A percentile compares a stretch with the other conserved stretches of the same genome.
These are phyloP conservation scores for Alternaria metachromatica DNA, from an alignment of 2,329 filamentous ascomycete genomes.

Conservation along the genomic window DNA sequence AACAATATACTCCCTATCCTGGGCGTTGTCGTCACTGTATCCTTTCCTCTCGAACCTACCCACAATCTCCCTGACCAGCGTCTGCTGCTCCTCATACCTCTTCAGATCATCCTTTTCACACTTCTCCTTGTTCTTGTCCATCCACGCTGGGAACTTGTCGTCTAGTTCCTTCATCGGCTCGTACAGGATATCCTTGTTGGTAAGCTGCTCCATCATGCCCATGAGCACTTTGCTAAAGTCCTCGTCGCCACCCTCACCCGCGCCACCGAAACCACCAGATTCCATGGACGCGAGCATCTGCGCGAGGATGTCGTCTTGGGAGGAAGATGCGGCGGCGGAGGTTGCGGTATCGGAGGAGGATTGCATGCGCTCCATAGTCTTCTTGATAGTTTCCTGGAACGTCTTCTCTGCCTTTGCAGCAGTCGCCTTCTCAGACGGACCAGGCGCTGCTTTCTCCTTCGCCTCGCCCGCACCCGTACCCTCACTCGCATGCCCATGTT, in stretches of 20 bases:
- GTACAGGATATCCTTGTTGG: constrained; percentile 97
- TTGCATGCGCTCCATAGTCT: constrained; percentile 96
- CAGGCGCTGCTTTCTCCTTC: constrained; percentile 11
- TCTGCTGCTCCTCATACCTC: constrained; percentile 81
- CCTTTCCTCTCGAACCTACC: constrained; percentile 81
- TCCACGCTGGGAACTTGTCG: constrained; percentile 90
- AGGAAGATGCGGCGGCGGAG: constrained; percentile 69
- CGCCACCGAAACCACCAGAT: constrained; percentile 59
- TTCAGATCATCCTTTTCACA: constrained; percentile 72
- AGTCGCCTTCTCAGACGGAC: constrained; percentile 14
- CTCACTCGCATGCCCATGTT: constrained; percentile 36
- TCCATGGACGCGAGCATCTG: constrained; percentile 92
- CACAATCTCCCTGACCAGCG: constrained; percentile 84
- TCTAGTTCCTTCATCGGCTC: constrained; percentile 98
- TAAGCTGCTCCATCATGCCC: constrained; percentile 99
- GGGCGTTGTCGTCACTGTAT: constrained; percentile 81
- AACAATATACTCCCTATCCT: constrained; percentile 89
- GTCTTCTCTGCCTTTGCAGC: constrained; percentile 63
- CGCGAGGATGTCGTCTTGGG: constrained; percentile 78
- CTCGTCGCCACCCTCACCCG: constrained; percentile 70
- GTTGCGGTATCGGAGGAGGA: constrained; percentile 85
- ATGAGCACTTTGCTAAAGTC: constrained; percentile 94
- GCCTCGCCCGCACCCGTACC: constrained; percentile 11
- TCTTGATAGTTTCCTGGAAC: constrained; percentile 91
- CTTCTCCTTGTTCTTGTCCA: constrained; percentile 76